Base-by-base conservation (phyloP, 345 rosid species). In the Eutrema japonicum region DNA sequence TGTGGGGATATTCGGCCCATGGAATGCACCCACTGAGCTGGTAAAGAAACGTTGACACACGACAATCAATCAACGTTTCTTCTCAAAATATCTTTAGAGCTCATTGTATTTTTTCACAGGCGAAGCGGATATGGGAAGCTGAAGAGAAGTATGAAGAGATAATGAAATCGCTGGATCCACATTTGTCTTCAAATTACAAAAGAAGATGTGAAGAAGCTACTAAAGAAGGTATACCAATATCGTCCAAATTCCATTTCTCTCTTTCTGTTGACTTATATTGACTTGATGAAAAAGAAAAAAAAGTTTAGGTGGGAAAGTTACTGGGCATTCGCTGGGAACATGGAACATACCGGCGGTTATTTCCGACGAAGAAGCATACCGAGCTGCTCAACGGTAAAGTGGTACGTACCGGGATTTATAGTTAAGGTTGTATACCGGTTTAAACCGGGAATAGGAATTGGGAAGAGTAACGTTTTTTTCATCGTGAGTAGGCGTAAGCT, bases 191-290 rank as follows among this genome's bases (percentile, higher is more conserved):
- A 13, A 73, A 75, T 33, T 93, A 93, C 76, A 78, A 82, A 75
- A 88, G 78, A 79, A 84, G 98, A 88, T 89, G 98, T 3, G 82
- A 83, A 78, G 96, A 93, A 74, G 98, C 97, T 77, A 89, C 93
- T 16, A 77, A 61, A 81, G 98, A 91, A 88, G 97, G 97, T 22
- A 18, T 91, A 81, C n/a, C 40, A 54, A 36, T 8, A 61, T 16
- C 42, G 6, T 52, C 52, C 16, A 40, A 14, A n/a, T 22, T 54
- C 3, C 18, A 2, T 16, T 22, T 42, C 12, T 27, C 36, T 32
- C 5, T 22, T 10, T 51, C 35, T 22, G 33, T 22, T 59, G 47
- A 16, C 41, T 10, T 51, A 18, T 40, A 18, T 10, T 59, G 47
- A 16, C 63, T 57, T 65, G 11, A 29, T 49, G 53, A 47, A 22